Evolutionary conservation across 164 flowering plant genomes (phyloP).

Genomic region (Chimonanthus salicifolius): DNA sequence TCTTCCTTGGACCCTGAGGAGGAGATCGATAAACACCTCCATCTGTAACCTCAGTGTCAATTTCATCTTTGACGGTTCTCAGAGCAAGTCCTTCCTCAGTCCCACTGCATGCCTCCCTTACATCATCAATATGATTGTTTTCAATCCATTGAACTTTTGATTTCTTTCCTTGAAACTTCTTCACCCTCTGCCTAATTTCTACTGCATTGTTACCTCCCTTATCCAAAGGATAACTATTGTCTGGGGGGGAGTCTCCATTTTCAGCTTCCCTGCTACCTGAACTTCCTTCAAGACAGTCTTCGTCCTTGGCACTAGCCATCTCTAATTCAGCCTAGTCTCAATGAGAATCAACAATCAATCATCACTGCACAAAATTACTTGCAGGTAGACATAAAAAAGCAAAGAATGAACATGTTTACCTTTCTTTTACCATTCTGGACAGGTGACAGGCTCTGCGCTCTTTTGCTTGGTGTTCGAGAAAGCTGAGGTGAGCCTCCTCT

Average conservation of each 20-base stretch:
- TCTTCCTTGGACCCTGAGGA: slow-evolving; percentile 38
- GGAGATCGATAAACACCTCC: slow-evolving; percentile 24
- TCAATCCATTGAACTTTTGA: slow-evolving; percentile 28
- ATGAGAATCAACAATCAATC: not conserved
- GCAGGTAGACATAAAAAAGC: not conserved
- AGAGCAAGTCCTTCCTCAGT: slow-evolving; percentile 54
- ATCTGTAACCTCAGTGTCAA: slow-evolving; percentile 38
- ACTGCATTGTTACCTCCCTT: slow-evolving; percentile 29
- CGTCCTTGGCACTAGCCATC: slow-evolving; percentile 28
- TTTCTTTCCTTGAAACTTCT: slow-evolving; percentile 32
- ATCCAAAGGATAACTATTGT: slow-evolving; percentile 22
- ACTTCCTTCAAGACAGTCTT: slow-evolving; percentile 49
- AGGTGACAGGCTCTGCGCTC: slow-evolving; percentile 44
- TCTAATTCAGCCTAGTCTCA: slow-evolving; percentile 31
- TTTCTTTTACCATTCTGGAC: slow-evolving; percentile 34
- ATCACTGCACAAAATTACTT: not conserved
- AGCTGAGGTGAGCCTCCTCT: slow-evolving; percentile 72
- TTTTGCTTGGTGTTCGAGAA: slow-evolving; percentile 47
- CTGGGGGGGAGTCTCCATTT: slow-evolving; percentile 38
- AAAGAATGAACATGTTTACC: slow-evolving; percentile 24
- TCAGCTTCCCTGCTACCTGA: slow-evolving; percentile 60
- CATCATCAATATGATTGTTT: slow-evolving; percentile 37
- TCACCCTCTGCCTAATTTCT: slow-evolving; percentile 28
- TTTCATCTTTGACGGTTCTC: slow-evolving; percentile 27
- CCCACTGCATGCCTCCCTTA: slow-evolving; percentile 69